Evolutionary conservation across 345 rosid genomes (phyloP).

Genomic region (thale cress (Arabidopsis thaliana)): TAIR10.1 NC_003074.8:7436001-7436500

Average conservation of each 20-base stretch:
- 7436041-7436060: constrained; percentile 32
- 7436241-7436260: constrained; percentile 39
- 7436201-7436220: constrained; percentile 59
- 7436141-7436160: constrained; percentile 45
- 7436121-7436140: constrained; percentile 47
- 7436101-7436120: constrained; percentile 57
- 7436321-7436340: constrained; percentile 63
- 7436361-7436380: constrained; percentile 82
- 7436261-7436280: constrained; percentile 88
- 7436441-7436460: constrained; percentile 73
- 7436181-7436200: constrained; percentile 49
- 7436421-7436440: constrained; percentile 73
- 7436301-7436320: constrained; percentile 77
- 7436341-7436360: constrained; percentile 81
- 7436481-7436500: too few species aligned
- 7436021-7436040: constrained; percentile 20
- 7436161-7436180: constrained; percentile 41
- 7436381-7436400: constrained; percentile 79
- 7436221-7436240: constrained; percentile 55
- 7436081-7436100: constrained; percentile 62
- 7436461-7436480: neutral
- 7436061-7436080: neutral
- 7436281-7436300: constrained; percentile 86
- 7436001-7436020: neutral
- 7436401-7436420: constrained; percentile 55